phyloP scores from a whole-genome alignment of 225 moss, liverwort and hornwort species.

The Climacium dendroides region DNA sequence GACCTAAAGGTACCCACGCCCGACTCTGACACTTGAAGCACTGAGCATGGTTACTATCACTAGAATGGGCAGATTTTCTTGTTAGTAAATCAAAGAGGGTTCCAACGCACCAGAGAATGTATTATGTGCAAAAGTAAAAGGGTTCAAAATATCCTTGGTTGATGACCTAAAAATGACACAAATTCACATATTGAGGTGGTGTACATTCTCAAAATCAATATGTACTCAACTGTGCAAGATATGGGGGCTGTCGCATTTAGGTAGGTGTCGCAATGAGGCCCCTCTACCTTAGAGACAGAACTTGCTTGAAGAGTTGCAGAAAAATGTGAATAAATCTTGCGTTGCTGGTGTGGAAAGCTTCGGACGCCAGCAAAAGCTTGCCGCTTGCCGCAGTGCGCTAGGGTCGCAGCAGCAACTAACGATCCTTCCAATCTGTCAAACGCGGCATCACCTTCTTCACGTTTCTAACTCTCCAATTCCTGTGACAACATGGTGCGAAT shows the following conservation, averaged over 20 bases:
- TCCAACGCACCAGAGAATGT: too few relatives aligned
- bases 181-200: background rate
- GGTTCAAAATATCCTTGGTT: too few relatives aligned
- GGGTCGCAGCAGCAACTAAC: background rate
- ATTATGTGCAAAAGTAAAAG: too few relatives aligned
- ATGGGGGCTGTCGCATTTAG: background rate
- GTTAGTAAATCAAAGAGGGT: too few relatives aligned
- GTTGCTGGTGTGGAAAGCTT: background rate
- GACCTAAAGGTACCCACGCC: background rate
- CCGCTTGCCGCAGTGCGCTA: slow-evolving; percentile 13
- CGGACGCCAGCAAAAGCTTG: slow-evolving; percentile 11
- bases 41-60: background rate
- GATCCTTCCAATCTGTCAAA: background rate
- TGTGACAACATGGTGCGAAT: background rate
- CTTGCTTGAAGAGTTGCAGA: background rate
- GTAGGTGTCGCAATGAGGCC: background rate
- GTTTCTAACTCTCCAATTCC: background rate
- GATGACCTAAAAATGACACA: background rate
- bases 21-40: background rate
- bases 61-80: background rate
- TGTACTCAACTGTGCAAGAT: background rate
- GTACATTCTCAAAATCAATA: background rate
- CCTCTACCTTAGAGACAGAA: background rate
- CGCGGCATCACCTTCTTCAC: background rate
- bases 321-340: background rate